phyloP scores from a whole-genome alignment of 192 early-diverging fungal species.

The Umbelopsis vinacea region DNA sequence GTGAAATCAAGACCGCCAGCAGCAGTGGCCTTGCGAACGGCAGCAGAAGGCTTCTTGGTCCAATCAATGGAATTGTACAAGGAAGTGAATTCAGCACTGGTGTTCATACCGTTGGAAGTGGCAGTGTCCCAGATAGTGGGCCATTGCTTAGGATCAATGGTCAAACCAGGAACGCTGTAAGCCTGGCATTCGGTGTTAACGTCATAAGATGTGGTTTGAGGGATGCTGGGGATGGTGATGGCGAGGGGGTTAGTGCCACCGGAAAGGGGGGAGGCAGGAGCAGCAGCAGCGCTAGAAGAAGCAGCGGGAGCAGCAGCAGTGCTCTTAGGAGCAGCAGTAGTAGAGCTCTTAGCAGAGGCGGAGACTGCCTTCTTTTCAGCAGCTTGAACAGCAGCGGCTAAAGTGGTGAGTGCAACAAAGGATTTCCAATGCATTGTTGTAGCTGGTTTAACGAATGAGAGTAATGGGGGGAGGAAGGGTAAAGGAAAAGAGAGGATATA shows the following conservation, averaged over 20 bases:
- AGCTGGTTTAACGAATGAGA: slow-evolving; percentile 5
- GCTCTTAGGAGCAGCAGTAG: slow-evolving; percentile 19
- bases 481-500: slow-evolving; percentile 3
- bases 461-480: slow-evolving; percentile 15
- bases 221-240: slow-evolving; percentile 36
- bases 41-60: slow-evolving; percentile 41
- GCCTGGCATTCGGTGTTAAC: slow-evolving; percentile 27
- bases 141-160: slow-evolving; percentile 30
- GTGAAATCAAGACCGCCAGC: slow-evolving; percentile 34
- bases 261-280: background rate
- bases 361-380: slow-evolving; percentile 24
- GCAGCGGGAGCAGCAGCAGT: slow-evolving; percentile 13
- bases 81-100: slow-evolving; percentile 44
- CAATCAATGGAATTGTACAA: slow-evolving; percentile 54
- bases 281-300: background rate
- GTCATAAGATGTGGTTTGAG: slow-evolving; percentile 43
- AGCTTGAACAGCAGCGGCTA: slow-evolving; percentile 14
- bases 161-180: slow-evolving; percentile 25
- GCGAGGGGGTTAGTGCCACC: slow-evolving; percentile 27
- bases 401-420: slow-evolving; percentile 27
- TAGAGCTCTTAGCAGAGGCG: slow-evolving; percentile 21
- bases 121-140: slow-evolving; percentile 36
- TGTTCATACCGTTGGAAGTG: slow-evolving; percentile 42
- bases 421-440: slow-evolving; percentile 37
- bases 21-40: slow-evolving; percentile 27